Percentiles rank a stretch among this genome's conserved stretches.
Evolutionary conservation across 352 stramenopile species (phyloP).

Genomic region (Globisporangium paroecandrum): DNA sequence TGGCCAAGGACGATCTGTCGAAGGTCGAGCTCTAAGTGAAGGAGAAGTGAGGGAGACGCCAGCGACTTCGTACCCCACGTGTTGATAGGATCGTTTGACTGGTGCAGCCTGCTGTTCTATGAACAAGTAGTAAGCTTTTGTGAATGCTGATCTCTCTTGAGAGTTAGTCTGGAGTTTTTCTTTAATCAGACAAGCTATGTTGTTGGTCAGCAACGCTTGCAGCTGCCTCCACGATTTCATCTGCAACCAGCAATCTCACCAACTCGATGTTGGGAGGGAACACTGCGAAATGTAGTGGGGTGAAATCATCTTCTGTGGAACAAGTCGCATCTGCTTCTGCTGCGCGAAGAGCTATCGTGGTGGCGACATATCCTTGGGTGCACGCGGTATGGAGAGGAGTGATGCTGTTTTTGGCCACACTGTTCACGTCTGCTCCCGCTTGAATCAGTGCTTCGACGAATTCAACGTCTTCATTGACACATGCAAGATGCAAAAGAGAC

Average conservation of each 20-base stretch:
- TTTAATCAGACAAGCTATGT: no score
- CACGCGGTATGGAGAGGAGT: neutral
- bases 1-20: slow-evolving; percentile 31
- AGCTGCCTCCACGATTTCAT: no score
- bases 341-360: neutral
- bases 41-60: neutral
- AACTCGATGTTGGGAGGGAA: no score
- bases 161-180: neutral
- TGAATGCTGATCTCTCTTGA: neutral
- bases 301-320: no score
- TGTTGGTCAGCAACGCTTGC: no score
- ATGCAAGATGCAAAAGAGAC: neutral
- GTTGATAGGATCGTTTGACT: neutral
- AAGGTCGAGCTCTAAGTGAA: neutral
- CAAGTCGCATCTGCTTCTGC: neutral
- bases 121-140: neutral
- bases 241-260: no score
- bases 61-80: neutral
- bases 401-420: neutral
- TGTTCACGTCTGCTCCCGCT: neutral
- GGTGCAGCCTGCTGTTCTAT: neutral
- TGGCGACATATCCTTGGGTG: neutral
- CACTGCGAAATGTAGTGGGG: no score
- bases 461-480: neutral
- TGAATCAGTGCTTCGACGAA: neutral